Evolutionary conservation across 371 early-diverging fungal species (phyloP).

Genomic region (Lichtheimia corymbifera): DNA sequence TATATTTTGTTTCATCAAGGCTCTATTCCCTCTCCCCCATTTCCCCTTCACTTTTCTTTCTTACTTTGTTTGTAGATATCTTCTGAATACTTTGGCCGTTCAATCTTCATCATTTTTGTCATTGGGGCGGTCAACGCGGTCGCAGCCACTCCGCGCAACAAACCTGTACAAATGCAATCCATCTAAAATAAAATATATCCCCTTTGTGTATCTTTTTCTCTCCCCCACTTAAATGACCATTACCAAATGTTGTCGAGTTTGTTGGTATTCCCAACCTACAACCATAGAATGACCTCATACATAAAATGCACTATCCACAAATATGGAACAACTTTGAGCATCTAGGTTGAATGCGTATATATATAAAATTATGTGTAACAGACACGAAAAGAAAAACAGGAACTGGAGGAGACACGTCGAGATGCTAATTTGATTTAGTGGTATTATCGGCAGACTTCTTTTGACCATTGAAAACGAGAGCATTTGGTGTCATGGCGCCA

Average conservation of each 20-base stretch:
- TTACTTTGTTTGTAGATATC: conserved; percentile 25
- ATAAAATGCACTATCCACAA: too few relatives aligned
- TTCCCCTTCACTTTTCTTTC: conserved; percentile 1
- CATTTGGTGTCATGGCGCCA: conserved; percentile 14
- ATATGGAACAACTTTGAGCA: too few relatives aligned
- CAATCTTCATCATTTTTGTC: conserved; percentile 10
- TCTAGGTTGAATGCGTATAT: not conserved
- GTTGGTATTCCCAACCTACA: too few relatives aligned
- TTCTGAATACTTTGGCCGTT: conserved; percentile 3
- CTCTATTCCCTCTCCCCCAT: not conserved
- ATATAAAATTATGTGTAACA: conserved; percentile 4
- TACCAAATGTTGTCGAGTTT: too few relatives aligned
- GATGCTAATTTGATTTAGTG: not conserved
- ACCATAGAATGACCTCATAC: too few relatives aligned
- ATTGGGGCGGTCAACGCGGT: conserved; percentile 21
- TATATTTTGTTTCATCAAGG: too few relatives aligned
- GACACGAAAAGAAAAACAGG: not conserved
- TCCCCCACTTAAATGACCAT: not conserved
- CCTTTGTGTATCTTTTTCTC: not conserved
- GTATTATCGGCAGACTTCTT: not conserved
- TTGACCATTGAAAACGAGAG: conserved; percentile 19
- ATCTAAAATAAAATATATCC: not conserved
- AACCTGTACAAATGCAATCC: conserved; percentile 18
- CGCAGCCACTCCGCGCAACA: conserved; percentile 23
- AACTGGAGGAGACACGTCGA: not conserved